Evolutionary conservation across 371 early-diverging fungal species (phyloP).

Genomic region (Enterospora canceri): DNA sequence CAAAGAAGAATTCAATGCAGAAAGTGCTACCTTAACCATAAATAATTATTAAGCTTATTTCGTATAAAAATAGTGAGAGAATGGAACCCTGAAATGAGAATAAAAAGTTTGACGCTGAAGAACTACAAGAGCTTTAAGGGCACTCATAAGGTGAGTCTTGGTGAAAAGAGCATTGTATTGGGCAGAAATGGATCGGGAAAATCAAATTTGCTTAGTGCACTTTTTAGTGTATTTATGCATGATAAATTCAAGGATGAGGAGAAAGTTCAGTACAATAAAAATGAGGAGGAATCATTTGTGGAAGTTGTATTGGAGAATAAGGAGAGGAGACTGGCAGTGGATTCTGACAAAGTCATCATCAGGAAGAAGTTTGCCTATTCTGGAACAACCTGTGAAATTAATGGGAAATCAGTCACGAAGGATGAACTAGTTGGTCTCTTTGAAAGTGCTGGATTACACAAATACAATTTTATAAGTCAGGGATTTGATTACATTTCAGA

Average conservation of each 20-base stretch:
- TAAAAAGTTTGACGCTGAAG: conserved; percentile 42
- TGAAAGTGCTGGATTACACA: conserved; percentile 87
- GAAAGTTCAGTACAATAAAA: conserved; percentile 63
- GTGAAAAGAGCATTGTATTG: conserved; percentile 46
- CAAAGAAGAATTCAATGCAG: too few relatives aligned
- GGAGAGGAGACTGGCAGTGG: conserved; percentile 77
- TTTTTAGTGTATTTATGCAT: conserved; percentile 65
- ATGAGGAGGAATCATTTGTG: conserved; percentile 65
- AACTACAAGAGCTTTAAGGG: conserved; percentile 51
- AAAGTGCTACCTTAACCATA: too few relatives aligned
- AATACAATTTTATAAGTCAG: conserved; percentile 93
- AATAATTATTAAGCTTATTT: neutral
- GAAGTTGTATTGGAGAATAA: conserved; percentile 86
- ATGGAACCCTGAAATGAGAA: conserved; percentile 25
- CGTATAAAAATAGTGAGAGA: neutral
- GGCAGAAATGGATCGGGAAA: conserved; percentile 97
- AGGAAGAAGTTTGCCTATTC: conserved; percentile 72
- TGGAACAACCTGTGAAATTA: conserved; percentile 71
- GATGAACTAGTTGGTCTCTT: conserved; percentile 76
- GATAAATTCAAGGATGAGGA: conserved; percentile 78
- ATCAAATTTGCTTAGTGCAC: conserved; percentile 88
- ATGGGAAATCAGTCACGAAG: conserved; percentile 69
- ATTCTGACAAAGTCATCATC: conserved; percentile 66
- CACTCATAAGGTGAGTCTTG: conserved; percentile 17
- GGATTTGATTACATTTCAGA: conserved; percentile 76